Evolutionary conservation across 805 yeast genomes (phyloP), one percentile per base, ranked within the genome.

Genomic region (Dipodascopsis uninucleata): DNA sequence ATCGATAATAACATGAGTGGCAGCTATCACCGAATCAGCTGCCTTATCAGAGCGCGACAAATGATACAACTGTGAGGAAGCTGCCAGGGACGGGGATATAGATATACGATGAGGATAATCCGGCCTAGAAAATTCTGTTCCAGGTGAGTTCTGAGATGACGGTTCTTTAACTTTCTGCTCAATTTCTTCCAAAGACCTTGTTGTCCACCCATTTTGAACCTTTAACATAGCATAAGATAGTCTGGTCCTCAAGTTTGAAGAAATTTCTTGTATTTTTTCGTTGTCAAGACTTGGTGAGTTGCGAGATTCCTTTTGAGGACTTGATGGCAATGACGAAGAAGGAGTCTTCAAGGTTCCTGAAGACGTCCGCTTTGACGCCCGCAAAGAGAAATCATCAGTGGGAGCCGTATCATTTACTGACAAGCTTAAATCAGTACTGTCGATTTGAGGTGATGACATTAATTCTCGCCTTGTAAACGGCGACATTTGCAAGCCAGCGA

Each of bases 181-280:
- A 14, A 56, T 26, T 14, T 56, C 57, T 14, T 41, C 53, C 10
- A 56, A 45, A 3, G 58, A 47, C 10, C 41, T 59, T 7, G 38
- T 38, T 8, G 54, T 28, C 61, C 58, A 54, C 24, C 60, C 59
- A 29, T 61, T 43, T 31, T 61, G 62, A 9, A 61, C 61, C 40
- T 60, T 61, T 16, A 50, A 25, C 49, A 60, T 55, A 10, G 65
- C 64, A 49, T 52, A 49, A 16, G 62, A 47, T 18, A 61, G 48
- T 26, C 62, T 55, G 12, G 56, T 49, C 28, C 53, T 50, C 25
- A 61, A 43, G 24, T 51, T 60, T 22, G 49, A 41, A 7, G 61
- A 54, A 28, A 58, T 43, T 35, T 47, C 41, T 16, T 47, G 45
- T 12, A 47, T 47, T 17, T 44, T 41, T 12, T 39, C 50, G 14